These are phyloP conservation scores for Mortierella sp. DNA, from an alignment of 371 early-diverging fungal species.

Conservation along the genomic window DNA sequence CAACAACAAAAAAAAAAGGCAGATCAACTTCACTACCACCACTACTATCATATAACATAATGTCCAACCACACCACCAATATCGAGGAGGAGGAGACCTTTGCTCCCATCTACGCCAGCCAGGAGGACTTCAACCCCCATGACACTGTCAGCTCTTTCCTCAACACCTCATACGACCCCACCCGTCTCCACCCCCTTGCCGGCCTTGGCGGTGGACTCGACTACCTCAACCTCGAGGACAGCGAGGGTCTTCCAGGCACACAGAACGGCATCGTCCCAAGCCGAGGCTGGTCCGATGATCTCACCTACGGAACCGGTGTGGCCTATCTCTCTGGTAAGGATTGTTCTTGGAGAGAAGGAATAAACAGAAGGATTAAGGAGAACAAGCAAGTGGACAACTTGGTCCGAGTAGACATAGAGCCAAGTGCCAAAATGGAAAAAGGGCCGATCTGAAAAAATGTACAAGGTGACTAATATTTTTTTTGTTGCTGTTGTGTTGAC, in stretches of 20 bases:
- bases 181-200: conserved; percentile 71
- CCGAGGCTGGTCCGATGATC: conserved; percentile 87
- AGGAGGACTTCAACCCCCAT: conserved; percentile 62
- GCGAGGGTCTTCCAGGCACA: conserved; percentile 43
- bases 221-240: conserved; percentile 70
- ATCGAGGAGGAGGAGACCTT: conserved; percentile 58
- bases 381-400: not conserved
- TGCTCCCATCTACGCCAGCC: conserved; percentile 52
- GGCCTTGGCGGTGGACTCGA: conserved; percentile 72
- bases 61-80: conserved; percentile 47
- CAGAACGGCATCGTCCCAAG: conserved; percentile 77
- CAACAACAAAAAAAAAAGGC: not conserved
- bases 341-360: not conserved
- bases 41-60: conserved; percentile 20
- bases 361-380: not conserved
- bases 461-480: conserved; percentile 3
- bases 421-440: not conserved
- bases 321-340: conserved; percentile 81
- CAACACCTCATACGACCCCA: conserved; percentile 63
- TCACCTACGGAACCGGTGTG: conserved; percentile 91
- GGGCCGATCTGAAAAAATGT: conserved; percentile 18
- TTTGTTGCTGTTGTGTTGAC: not conserved
- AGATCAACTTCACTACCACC: not conserved
- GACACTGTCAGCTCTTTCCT: conserved; percentile 73
- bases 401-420: not conserved